Percentiles rank a stretch among this genome's conserved stretches.
Conservation (phyloP, 2,329 filamentous ascomycete species). For the Rutstroemia sp. region DNA sequence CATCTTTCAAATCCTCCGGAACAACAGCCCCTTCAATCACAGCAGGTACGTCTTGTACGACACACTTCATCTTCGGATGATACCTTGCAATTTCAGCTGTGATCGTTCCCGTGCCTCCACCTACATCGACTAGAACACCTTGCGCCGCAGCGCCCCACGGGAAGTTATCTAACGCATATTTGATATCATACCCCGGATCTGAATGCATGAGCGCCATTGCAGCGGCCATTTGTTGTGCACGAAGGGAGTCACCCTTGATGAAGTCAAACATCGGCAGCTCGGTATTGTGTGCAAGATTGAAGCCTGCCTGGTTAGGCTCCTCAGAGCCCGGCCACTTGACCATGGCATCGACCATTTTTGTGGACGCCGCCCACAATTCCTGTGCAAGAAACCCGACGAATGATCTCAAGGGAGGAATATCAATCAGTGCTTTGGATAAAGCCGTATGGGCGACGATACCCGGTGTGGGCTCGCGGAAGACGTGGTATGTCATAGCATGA, state of each 20-base stretch:
- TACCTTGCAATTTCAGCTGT: neutral
- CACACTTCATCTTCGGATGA: neutral
- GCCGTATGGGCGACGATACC: neutral
- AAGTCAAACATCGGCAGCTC: neutral
- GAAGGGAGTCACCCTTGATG: neutral
- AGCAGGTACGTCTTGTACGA: neutral
- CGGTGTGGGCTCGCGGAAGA: neutral
- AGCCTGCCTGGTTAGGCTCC: neutral
- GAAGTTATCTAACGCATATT: neutral
- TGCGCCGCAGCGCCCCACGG: neutral
- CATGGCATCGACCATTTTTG: neutral
- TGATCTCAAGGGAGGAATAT: neutral
- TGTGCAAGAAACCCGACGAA: neutral
- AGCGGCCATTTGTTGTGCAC: neutral
- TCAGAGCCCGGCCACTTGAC: neutral
- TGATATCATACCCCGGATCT: neutral
- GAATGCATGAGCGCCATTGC: neutral
- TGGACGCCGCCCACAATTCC: neutral
- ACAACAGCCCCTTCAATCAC: neutral
- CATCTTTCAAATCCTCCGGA: neutral
- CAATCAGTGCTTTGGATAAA: neutral
- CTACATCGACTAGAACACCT: neutral
- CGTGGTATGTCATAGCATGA: neutral
- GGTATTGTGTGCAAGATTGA: neutral
- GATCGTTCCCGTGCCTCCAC: neutral